Evolutionary conservation across 768 basidiomycete genomes (phyloP), one percentile per base, ranked within the genome.

Genomic region (Boletus barrowsii): DNA sequence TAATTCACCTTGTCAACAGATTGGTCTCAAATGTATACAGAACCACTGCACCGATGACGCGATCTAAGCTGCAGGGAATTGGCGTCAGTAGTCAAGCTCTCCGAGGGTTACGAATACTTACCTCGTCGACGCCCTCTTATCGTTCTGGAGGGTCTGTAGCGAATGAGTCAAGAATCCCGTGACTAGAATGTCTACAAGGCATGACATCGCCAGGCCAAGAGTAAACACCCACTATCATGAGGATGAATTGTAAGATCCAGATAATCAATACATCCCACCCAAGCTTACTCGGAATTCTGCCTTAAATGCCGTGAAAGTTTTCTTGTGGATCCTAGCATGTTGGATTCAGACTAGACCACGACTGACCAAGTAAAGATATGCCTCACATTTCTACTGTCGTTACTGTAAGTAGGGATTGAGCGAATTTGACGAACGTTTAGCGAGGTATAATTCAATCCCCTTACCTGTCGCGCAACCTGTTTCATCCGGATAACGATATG

Each of bases 11-110:
- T 22, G 22, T 82, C 30, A 82, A 54, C 9, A 76, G 64, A 51
- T 81, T 81, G 35, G 75, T 81, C 60, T 83, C 82, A 41, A 83
- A 75, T 0, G 80, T 76, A 56, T 83, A 82, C 1, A 79, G 57
- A 39, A 82, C 77, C 43, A 82, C 68, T 0, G 68, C 62, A 51
- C 81, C 74, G 22, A 83, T 71, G 24, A 82, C 57, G 10, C 74
- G 73, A 54, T 81, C 78, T 61, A 83, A 57, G 49, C 79, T 81
- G 53, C 26, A 18, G 8, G 1, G 5, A 30, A n/a, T 45, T 24
- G 33, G 33, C 7, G 1, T 35, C 13, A 20, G 32, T n/a, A 35
- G 15, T 29, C 20, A 30, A 22, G 10, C 4, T 17, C 9, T 33
- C 10, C 22, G 18, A 3, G 29, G 3, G 41, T 9, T 30, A 0